Evolutionary conservation across 2,329 filamentous ascomycete genomes (phyloP).

Genomic region (Penicillium decumbens): DNA sequence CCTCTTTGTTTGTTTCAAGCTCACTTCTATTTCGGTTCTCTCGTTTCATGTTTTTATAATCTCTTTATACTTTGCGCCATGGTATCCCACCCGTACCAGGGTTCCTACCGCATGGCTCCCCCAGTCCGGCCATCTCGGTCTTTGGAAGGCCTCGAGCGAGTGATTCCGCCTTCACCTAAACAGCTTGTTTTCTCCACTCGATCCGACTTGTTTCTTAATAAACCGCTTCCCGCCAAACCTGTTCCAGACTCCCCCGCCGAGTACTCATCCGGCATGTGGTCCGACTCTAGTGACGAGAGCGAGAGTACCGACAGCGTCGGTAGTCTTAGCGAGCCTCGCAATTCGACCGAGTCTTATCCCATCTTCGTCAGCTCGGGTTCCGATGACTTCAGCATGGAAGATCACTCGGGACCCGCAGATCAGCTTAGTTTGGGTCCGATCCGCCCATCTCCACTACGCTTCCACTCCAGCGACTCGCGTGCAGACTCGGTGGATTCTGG

Average conservation of each 20-base stretch:
- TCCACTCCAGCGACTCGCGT: slow-evolving; percentile 9
- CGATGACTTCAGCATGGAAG: slow-evolving; percentile 27
- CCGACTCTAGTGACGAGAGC: slow-evolving; percentile 27
- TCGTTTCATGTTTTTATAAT: not conserved
- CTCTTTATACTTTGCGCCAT: slow-evolving; percentile 8
- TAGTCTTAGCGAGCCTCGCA: slow-evolving; percentile 19
- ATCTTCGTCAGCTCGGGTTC: slow-evolving; percentile 30
- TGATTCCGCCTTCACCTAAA: slow-evolving; percentile 26
- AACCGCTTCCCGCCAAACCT: slow-evolving; percentile 30
- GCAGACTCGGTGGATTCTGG: slow-evolving; percentile 9
- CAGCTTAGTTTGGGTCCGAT: slow-evolving; percentile 12
- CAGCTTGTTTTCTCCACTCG: slow-evolving; percentile 7
- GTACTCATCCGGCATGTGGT: slow-evolving; percentile 22
- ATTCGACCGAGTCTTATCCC: slow-evolving; percentile 30
- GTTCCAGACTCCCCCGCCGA: slow-evolving; percentile 20
- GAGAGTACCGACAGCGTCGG: slow-evolving; percentile 23
- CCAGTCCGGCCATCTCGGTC: slow-evolving; percentile 34
- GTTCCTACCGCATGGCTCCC: slow-evolving; percentile 27
- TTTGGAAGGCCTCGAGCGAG: slow-evolving; percentile 36
- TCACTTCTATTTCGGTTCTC: not conserved
- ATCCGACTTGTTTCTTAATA: slow-evolving; percentile 26
- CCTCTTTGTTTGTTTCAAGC: not conserved
- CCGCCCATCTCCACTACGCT: slow-evolving; percentile 10
- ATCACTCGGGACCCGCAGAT: slow-evolving; percentile 22
- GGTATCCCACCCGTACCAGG: slow-evolving; percentile 17